Base-by-base conservation (phyloP, 2,329 filamentous ascomycete species). In the Pseudogymnoascus sp. region DNA sequence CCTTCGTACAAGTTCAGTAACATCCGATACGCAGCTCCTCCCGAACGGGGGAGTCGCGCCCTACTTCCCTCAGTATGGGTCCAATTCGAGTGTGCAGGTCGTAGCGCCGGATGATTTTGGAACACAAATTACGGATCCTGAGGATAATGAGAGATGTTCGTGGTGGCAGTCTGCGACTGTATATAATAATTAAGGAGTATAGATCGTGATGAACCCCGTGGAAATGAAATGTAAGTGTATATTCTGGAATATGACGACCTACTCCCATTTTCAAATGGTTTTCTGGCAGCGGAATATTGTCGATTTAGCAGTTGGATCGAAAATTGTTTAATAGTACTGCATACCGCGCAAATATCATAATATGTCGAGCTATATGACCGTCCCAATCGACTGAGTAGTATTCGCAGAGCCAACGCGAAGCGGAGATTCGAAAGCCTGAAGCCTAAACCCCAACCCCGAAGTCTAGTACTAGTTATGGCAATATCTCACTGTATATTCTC, bases 1-100 rank as follows among this genome's bases (percentile, higher is more conserved):
- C 44, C 27, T 29, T 76, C 74, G 60, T 77, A 75, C 66, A 70
- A 70, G 25, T 77, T 77, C 68, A 73, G 67, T 60, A 79, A 78
- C n/a, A 76, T 81, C 58, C 71, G 77, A 27, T 81, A 76, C 64
- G 78, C 77, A 1, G 74, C 73, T 7, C 70, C 77, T 21, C 78
- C 79, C 76, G 6, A 72, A 70, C 27, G 66, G 63, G 5, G 27
- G 27, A 31, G 10, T 7, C 3, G 58, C 65, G 5, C 66, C 66
- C 15, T 62, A 58, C 48, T 70, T 70, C 55, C 65, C 67, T 5
- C 41, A 59, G n/a, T 71, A 71, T 60, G 62, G 65, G 12, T 44
- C 51, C 1, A 65, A 68, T 7, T 55, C 27, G n/a, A 55, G 44
- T 10, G 44, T 55, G 27, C 44, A 55, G 27, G 8, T 55, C 27